Evolutionary conservation across 306 rosid species (phyloP), one percentile per base, ranked within the genome.

Genomic region (Glycine tomentella): DNA sequence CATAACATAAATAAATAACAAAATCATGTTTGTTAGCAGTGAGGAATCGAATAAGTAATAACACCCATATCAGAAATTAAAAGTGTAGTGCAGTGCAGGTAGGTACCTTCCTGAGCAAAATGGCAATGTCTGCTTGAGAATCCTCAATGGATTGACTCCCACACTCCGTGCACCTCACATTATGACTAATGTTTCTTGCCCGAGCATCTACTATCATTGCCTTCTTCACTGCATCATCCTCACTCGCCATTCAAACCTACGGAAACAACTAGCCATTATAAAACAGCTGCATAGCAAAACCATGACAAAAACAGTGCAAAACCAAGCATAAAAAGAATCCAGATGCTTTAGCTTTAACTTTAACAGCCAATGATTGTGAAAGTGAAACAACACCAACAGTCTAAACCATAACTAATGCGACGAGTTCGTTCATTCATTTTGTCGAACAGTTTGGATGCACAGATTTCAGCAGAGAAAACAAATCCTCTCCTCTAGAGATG

Each of bases 131-230:
- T 5, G 99, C 97, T 87, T 93, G 96, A 69, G 99, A 95, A 82
- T 95, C 98, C 87, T 95, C 97, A 85, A 95, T 95, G 86, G 98
- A 95, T 81, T 95, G 99, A 91, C 97, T 90, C 75, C 99, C 99
- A 77, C 98, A 95, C 68, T 95, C 99, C 0, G 95, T 95, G 82
- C 99, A 95, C 72, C 97, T 91, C 68, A 95, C 99, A 74, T 93
- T 95, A 87, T 91, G 99, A 84, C 98, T 90, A 34, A 95, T 93
- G 84, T 89, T 93, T 79, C 94, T 85, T 25, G 98, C 99, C 45
- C 98, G 90, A 56, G 97, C 90, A 59, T 95, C 92, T 14, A 91
- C 89, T 82, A 91, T 46, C 75, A 46, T 94, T 4, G 57, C 44
- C 74, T 87, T 86, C 76, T 89, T 93, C 82, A 85, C 87, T 10